Percentiles rank a stretch among this genome's conserved stretches.
phyloP scores from a whole-genome alignment of 176 grass and related monocot genomes.

The Bolboschoenus planiculmis region DNA sequence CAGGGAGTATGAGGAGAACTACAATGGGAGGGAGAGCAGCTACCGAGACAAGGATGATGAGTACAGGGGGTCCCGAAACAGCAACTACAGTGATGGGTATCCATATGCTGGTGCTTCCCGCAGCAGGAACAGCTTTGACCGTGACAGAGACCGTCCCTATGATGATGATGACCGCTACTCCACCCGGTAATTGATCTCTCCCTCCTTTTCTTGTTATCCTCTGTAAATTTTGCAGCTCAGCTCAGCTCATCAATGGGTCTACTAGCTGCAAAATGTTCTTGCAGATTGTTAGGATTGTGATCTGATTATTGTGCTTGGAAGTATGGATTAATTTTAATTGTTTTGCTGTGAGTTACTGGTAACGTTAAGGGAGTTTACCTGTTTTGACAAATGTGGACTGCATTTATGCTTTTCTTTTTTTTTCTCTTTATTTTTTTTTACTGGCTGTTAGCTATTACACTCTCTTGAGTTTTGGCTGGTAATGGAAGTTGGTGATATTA shows the following conservation, averaged over 20 bases:
- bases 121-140: slow-evolving; percentile 56
- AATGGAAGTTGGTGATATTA: neutral
- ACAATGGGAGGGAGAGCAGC: slow-evolving; percentile 58
- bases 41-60: slow-evolving; percentile 71
- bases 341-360: neutral
- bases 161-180: slow-evolving; percentile 83
- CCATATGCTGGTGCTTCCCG: slow-evolving; percentile 4
- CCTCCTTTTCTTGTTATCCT: neutral
- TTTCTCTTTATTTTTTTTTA: neutral
- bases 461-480: neutral
- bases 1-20: slow-evolving; percentile 71
- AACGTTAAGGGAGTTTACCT: neutral
- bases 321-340: neutral
- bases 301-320: neutral
- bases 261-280: neutral
- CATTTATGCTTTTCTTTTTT: neutral
- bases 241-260: neutral
- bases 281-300: neutral
- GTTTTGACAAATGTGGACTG: neutral
- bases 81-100: slow-evolving; percentile 60
- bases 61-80: slow-evolving; percentile 41
- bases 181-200: slow-evolving; percentile 15
- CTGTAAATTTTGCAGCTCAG: neutral
- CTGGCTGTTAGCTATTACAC: neutral
- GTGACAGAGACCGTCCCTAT: slow-evolving; percentile 47